These are phyloP conservation scores for Bisporella sp. DNA, from an alignment of 2,329 filamentous ascomycete species.

Conservation along the genomic window DNA sequence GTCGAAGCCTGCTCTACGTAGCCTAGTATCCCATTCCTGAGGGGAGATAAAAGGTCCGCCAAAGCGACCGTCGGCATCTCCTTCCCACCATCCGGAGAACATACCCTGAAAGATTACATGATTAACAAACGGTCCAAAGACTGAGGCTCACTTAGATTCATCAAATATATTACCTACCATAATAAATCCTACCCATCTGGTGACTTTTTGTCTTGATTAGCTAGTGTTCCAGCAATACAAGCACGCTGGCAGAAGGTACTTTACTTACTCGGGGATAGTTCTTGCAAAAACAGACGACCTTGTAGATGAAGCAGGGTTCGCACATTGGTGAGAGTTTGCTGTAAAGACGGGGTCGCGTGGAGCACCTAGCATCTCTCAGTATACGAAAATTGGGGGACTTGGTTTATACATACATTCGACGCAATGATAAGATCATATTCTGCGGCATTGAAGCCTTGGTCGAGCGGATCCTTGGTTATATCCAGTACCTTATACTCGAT, in stretches of 20 bases:
- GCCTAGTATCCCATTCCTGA: conserved; percentile 22
- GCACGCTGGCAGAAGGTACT: neutral
- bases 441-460: conserved; percentile 29
- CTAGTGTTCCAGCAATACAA: neutral
- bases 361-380: neutral
- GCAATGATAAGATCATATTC: conserved; percentile 24
- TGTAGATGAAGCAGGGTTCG: neutral
- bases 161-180: neutral
- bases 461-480: conserved; percentile 24
- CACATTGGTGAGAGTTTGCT: neutral
- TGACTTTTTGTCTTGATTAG: neutral
- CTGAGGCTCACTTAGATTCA: neutral
- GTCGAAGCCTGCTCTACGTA: conserved; percentile 26
- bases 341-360: neutral
- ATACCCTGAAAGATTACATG: neutral
- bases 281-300: neutral
- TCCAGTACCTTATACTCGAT: conserved; percentile 22
- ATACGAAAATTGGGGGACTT: neutral
- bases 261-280: neutral
- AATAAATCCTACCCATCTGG: neutral
- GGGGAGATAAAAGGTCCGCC: conserved; percentile 17
- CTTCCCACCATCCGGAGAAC: neutral
- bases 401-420: conserved; percentile 12
- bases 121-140: neutral
- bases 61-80: neutral